Conservation (phyloP, 192 early-diverging fungal species). For the Rhizophagus clarus region DNA sequence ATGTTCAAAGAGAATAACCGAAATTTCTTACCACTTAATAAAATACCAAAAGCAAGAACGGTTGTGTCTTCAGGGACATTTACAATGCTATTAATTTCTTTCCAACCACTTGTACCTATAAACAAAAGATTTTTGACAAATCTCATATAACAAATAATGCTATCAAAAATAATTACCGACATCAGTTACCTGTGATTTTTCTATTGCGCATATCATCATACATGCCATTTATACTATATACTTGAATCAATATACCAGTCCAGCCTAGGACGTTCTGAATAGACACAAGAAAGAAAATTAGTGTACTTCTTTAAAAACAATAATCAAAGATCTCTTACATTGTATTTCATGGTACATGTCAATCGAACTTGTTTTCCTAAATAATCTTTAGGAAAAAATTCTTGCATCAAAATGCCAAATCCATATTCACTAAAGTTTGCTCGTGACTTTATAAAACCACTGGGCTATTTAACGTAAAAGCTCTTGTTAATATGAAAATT, state of each 20-base stretch:
- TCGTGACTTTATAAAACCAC: not conserved
- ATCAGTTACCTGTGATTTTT: not conserved
- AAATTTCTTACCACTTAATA: not conserved
- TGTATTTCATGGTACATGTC: not conserved
- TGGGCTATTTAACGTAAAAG: too few relatives aligned
- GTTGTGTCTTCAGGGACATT: not conserved
- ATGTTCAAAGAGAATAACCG: too few relatives aligned
- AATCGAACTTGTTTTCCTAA: not conserved
- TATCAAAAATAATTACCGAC: too few relatives aligned
- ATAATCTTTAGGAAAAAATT: not conserved
- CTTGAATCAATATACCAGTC: slow-evolving; percentile 3
- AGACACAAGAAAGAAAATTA: too few relatives aligned
- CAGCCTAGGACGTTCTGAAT: not conserved
- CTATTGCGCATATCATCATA: not conserved
- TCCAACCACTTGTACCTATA: slow-evolving; percentile 7
- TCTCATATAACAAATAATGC: too few relatives aligned
- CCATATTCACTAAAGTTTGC: not conserved
- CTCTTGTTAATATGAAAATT: too few relatives aligned
- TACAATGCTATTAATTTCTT: not conserved
- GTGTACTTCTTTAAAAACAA: too few relatives aligned
- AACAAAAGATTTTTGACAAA: not conserved
- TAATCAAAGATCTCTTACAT: not conserved
- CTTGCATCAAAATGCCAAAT: not conserved
- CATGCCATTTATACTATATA: not conserved
- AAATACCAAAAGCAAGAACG: not conserved